Conservation (phyloP, 2,329 filamentous ascomycete genomes). For the Aspergillus novoparasiticus region DNA sequence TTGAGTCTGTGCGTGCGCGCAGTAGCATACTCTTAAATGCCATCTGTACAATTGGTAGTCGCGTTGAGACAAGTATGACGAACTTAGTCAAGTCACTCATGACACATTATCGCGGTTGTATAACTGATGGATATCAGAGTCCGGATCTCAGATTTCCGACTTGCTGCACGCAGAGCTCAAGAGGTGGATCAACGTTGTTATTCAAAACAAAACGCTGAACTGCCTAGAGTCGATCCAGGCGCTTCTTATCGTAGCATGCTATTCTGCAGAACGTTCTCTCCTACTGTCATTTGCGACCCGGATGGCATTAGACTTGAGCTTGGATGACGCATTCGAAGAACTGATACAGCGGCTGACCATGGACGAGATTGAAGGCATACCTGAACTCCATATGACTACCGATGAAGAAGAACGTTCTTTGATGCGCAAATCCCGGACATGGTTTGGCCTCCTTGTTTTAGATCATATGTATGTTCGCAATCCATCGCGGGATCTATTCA, state of each 20-base stretch:
- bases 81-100: not conserved
- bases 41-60: constrained; percentile 56
- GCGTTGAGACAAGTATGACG: constrained; percentile 38
- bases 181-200: constrained; percentile 49
- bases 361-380: constrained; percentile 23
- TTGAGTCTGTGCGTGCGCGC: constrained; percentile 48
- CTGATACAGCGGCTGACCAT: constrained; percentile 34
- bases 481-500: too few species aligned
- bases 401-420: constrained; percentile 35
- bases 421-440: constrained; percentile 50
- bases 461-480: constrained; percentile 47
- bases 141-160: constrained; percentile 36
- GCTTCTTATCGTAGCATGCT: constrained; percentile 55
- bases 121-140: constrained; percentile 15
- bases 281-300: constrained; percentile 54
- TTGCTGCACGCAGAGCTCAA: constrained; percentile 50
- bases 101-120: not conserved
- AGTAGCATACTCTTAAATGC: constrained; percentile 56
- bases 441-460: constrained; percentile 57
- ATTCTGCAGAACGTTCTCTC: constrained; percentile 55
- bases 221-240: constrained; percentile 56
- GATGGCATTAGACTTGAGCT: constrained; percentile 53
- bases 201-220: constrained; percentile 42
- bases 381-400: constrained; percentile 14
- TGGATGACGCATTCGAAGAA: constrained; percentile 49